A percentile compares a stretch with the other conserved stretches of the same genome.
These are phyloP conservation scores for Monosporascus sp. DNA, from an alignment of 2,329 filamentous ascomycete species.

Conservation along the genomic window DNA sequence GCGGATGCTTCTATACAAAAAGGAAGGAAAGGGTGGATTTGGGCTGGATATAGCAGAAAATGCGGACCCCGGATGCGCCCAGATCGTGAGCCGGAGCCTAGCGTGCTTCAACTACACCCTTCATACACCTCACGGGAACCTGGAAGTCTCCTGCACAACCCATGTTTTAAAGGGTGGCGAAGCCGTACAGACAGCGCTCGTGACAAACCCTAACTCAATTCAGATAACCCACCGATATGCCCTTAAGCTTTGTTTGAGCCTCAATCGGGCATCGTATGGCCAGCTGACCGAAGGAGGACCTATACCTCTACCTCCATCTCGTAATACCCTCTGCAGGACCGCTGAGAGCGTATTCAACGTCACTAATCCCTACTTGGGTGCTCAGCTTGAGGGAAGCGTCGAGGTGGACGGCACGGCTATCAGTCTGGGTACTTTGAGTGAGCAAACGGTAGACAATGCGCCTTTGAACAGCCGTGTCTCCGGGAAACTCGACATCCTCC, in stretches of 20 bases:
- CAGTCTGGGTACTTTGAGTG: background rate
- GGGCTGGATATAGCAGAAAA: background rate
- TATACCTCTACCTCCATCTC: constrained; percentile 6
- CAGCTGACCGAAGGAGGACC: constrained; percentile 15
- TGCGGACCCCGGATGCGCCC: background rate
- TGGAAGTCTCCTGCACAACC: background rate
- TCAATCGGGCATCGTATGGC: constrained; percentile 15
- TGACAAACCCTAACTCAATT: constrained; percentile 2
- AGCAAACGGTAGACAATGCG: background rate
- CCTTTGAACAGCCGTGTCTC: background rate
- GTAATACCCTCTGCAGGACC: constrained; percentile 2
- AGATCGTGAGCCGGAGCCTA: background rate
- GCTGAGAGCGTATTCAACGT: background rate
- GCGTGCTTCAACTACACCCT: background rate
- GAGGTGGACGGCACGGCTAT: background rate
- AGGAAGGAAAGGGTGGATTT: constrained; percentile 1
- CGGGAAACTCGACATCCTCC: background rate
- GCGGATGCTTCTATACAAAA: constrained; percentile 6
- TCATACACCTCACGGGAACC: background rate
- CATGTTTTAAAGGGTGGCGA: constrained; percentile 5
- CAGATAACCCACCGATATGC: background rate
- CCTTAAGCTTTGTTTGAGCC: constrained; percentile 6
- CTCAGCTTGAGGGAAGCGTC: constrained; percentile 1
- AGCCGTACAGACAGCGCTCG: constrained; percentile 5
- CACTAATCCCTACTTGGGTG: constrained; percentile 4